A percentile compares a stretch with the other conserved stretches of the same genome.
Evolutionary conservation across 352 stramenopile genomes (phyloP).

Genomic region (Chrysophaeum taylorii): DNA sequence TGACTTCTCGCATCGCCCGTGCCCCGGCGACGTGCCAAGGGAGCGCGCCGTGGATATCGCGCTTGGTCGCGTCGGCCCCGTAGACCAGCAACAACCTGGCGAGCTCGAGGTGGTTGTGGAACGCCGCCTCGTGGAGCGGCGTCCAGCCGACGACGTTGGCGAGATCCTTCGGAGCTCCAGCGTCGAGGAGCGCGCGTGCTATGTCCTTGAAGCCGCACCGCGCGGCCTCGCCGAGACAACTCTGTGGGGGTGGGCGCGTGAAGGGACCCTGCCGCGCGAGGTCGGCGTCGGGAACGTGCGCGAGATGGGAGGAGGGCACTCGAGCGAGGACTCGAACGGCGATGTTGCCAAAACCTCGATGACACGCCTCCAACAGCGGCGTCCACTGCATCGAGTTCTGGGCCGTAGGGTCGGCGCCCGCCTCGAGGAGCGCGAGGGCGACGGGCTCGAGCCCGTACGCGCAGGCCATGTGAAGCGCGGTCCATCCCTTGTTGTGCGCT

Average conservation of each 20-base stretch:
- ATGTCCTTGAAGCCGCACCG: constrained; percentile 25
- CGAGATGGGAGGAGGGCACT: not conserved
- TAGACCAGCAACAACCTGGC: constrained; percentile 27
- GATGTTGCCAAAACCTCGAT: constrained; percentile 23
- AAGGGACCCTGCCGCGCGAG: constrained; percentile 13
- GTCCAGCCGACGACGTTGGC: constrained; percentile 32
- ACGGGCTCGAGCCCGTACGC: constrained; percentile 28
- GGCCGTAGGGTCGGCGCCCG: constrained; percentile 21
- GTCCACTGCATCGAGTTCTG: constrained; percentile 28
- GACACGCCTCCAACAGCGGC: constrained; percentile 24
- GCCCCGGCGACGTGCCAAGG: constrained; percentile 24
- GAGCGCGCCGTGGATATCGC: constrained; percentile 27
- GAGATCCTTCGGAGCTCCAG: constrained; percentile 16
- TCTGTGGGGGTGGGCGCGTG: constrained; percentile 23
- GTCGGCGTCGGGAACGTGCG: constrained; percentile 23
- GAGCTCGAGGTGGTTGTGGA: constrained; percentile 30
- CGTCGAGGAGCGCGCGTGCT: constrained; percentile 20
- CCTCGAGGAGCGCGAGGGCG: constrained; percentile 26
- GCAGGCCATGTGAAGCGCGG: constrained; percentile 31
- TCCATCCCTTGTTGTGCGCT: constrained; percentile 31
- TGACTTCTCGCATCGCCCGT: constrained; percentile 21
- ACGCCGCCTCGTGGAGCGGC: constrained; percentile 31
- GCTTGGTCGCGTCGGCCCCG: constrained; percentile 20
- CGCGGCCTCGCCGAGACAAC: constrained; percentile 22
- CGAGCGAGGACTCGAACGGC: not conserved